Evolutionary conservation across 73 alveolate species (phyloP), one percentile per base, ranked within the genome.

Genomic region (Paramecium primaurelia): DNA sequence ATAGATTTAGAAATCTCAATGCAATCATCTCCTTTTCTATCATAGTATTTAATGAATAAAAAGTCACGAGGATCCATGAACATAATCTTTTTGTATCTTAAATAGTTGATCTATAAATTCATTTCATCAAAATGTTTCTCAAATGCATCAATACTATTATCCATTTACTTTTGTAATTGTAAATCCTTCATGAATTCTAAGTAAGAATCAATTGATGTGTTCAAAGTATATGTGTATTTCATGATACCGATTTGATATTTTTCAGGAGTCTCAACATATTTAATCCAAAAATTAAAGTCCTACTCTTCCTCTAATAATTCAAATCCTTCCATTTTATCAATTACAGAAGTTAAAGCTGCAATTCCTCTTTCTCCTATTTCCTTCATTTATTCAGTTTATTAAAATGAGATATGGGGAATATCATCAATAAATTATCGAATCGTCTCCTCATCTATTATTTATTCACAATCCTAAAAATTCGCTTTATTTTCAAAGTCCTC

Each of bases 41-140:
- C 71, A 8, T 14, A 44, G 16, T 47, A 26, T 49, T 80, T 80
- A 7, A 80, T 42, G 73, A 25, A 80, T 2, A 80, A 36, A 36
- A 80, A 80, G 47, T 80, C 91, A 9, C 91, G 49, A n/a, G 91
- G 91, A 26, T 80, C 91, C 91, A 80, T 80, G 14, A 80, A 80
- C 58, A 80, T 22, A 40, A 80, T 80, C 30, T 80, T 80, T 47
- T 80, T 80, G 34, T 80, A 80, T 45, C 91, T 40, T 42, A 80
- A 25, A 49, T 80, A 80, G 10, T 73, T 73, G 8, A 73, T 37
- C 47, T 73, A 38, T 73, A 38, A 73, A 73, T 73, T 40, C 20
- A 6, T 40, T 8, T 25, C 59, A 0, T 73, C 58, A 4, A 12
- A 73, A 11, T 73, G 87, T 73, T 40, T 80, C 58, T 80, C 91